Evolutionary conservation across 306 rosid species (phyloP), one percentile per base, ranked within the genome.

Genomic region (Malus orientalis): DNA sequence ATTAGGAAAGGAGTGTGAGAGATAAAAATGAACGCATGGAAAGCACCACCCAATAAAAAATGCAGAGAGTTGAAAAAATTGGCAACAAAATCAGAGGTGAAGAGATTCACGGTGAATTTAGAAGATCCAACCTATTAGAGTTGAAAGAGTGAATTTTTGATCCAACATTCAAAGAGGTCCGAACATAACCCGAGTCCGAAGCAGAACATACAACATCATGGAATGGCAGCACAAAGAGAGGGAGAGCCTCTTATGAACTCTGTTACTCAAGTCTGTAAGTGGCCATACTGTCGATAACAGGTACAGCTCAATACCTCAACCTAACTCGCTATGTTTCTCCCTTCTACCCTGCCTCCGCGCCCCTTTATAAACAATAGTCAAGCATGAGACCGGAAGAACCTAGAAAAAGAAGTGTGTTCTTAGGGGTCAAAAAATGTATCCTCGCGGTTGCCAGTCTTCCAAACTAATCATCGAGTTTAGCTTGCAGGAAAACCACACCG

Each of bases 111-210:
- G 19, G 4, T 1, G 54, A 38, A 13, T 49, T 49, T 15, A 49
- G 19, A 49, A 14, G 27, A 42, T 59, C 32, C 12, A 74, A 60
- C 10, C 74, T 57, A 66, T 27, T 15, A 15, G 70, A 74, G 76
- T 71, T 54, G 72, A 85, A 88, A 84, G 86, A 88, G 87, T 85
- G 86, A 85, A 81, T 66, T 83, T 80, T 70, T 81, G 69, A 80
- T 74, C 70, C 65, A 69, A 72, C 11, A 71, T 78, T 77, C 65
- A 81, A 51, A 63, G 63, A 55, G 40, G 74, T 79, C 27, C 77
- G 51, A 65, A 66, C 29, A 70, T 22, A 78, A 82, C 69, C 74
- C 54, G 74, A 71, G 13, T 49, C 81, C 23, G 60, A 58, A 4
- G 63, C 45, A 54, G 82, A 78, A 76, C 83, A 90, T 85, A 86